Conservation (phyloP, 2,329 filamentous ascomycete species). For the Fusarium irregulare region DNA sequence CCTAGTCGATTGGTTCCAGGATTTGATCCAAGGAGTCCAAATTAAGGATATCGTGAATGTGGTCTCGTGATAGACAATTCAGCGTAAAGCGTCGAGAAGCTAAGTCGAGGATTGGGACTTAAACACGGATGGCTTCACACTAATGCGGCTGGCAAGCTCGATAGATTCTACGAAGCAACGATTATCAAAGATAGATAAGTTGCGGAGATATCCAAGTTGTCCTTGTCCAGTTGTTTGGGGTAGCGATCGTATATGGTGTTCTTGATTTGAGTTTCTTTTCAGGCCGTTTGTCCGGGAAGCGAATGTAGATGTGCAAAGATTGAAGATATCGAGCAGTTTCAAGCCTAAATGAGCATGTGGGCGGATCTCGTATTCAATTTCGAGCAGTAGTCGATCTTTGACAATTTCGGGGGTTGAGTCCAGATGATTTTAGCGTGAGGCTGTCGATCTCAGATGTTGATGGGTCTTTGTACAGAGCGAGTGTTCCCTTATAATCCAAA, state of each 20-base stretch:
- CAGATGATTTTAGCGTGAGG: conserved; percentile 28
- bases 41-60: conserved; percentile 24
- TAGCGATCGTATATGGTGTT: conserved; percentile 53
- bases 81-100: conserved; percentile 16
- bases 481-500: conserved; percentile 36
- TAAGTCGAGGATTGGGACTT: conserved; percentile 29
- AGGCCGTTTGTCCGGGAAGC: conserved; percentile 44
- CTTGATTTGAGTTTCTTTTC: conserved; percentile 39
- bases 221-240: conserved; percentile 36
- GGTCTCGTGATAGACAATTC: conserved; percentile 28
- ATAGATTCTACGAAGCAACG: conserved; percentile 39
- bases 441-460: conserved; percentile 26
- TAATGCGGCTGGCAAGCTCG: conserved; percentile 29
- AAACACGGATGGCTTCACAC: conserved; percentile 33
- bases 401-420: conserved; percentile 14
- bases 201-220: conserved; percentile 29
- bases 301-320: conserved; percentile 48
- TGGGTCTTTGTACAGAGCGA: conserved; percentile 33
- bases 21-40: conserved; percentile 28
- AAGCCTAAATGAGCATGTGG: conserved; percentile 23
- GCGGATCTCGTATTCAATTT: conserved; percentile 29
- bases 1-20: conserved; percentile 28
- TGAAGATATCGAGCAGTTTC: conserved; percentile 33
- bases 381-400: conserved; percentile 24
- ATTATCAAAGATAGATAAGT: conserved; percentile 22